Base-by-base conservation (phyloP, 345 rosid species). In the Balakata baccata region DNA sequence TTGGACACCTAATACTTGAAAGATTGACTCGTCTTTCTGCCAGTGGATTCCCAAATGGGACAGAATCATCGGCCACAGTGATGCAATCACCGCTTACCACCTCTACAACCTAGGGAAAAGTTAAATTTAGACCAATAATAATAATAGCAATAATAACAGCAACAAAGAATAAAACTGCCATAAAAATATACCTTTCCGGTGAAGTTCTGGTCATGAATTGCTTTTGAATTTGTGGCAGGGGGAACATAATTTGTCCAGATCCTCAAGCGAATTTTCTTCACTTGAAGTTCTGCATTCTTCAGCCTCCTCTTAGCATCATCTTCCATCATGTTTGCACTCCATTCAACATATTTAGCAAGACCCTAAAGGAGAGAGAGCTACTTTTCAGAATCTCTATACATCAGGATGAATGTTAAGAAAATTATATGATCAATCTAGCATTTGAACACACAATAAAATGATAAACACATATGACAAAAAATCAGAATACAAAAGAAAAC, bases 241-340 rank as follows among this genome's bases (percentile, higher is more conserved):
- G 97, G 96, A 37, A 85, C 94, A 83, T 90, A 93, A 82, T 89
- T 93, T 25, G 92, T 89, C 97, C 98, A 93, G 67, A 90, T 85
- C 83, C 83, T 93, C 78, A 91, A 78, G 29, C 93, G 85, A 64
- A 51, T 83, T 83, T 90, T 93, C 85, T 93, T 96, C 74, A 97
- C 94, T 70, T 93, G 86, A 81, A 93, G 98, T 70, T 96, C 99
- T 25, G 95, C 92, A 77, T 85, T 73, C 87, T 91, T 93, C 72
- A 96, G 75, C 76, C 70, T 79, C 69, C 87, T 87, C 79, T 86
- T 93, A 66, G 94, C 90, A 70, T 92, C 96, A 64, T 93, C 97
- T 86, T 96, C 98, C 96, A 96, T 88, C 96, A 89, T 86, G 81
- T 88, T 93, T 38, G 96, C 99, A 81, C 98, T 96, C 99, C 99